A percentile compares a stretch with the other conserved stretches of the same genome.
phyloP scores from a whole-genome alignment of 371 early-diverging fungal species.

The Mortierella sp. region DNA sequence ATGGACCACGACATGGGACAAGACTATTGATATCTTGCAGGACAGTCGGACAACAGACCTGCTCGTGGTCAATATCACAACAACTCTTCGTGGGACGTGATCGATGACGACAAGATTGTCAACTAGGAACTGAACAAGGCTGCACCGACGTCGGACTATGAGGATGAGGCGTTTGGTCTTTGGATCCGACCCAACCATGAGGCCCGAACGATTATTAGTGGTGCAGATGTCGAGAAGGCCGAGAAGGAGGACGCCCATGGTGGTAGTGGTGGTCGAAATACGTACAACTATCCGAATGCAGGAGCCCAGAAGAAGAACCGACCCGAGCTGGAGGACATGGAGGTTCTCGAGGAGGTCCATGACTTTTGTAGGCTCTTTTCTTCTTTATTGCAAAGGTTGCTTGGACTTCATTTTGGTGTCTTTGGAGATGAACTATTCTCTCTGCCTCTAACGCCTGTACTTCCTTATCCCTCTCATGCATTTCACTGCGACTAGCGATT shows the following conservation, averaged over 20 bases:
- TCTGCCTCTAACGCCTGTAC: neutral
- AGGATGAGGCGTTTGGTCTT: conserved; percentile 44
- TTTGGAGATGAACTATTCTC: neutral
- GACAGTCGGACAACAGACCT: neutral
- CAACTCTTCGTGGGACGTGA: neutral
- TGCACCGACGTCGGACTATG: conserved; percentile 32
- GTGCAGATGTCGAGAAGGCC: conserved; percentile 29
- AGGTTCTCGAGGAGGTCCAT: conserved; percentile 37
- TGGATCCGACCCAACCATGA: conserved; percentile 37
- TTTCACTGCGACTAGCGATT: conserved; percentile 15
- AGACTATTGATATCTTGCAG: neutral
- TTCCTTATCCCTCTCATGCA: neutral
- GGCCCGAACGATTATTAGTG: conserved; percentile 31
- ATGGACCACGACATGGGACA: neutral
- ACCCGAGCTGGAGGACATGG: conserved; percentile 40
- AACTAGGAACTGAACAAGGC: conserved; percentile 34
- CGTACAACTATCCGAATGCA: neutral
- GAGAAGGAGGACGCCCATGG: conserved; percentile 4
- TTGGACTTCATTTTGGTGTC: neutral
- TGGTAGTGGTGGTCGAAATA: neutral
- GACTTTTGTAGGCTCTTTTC: conserved; percentile 31
- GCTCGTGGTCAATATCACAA: neutral
- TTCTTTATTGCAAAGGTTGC: neutral
- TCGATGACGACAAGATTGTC: conserved; percentile 18
- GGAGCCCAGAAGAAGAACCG: neutral